Percentiles rank a stretch among this genome's conserved stretches.
phyloP scores from a whole-genome alignment of 805 yeast genomes.

The Blastobotrys americana region DNA sequence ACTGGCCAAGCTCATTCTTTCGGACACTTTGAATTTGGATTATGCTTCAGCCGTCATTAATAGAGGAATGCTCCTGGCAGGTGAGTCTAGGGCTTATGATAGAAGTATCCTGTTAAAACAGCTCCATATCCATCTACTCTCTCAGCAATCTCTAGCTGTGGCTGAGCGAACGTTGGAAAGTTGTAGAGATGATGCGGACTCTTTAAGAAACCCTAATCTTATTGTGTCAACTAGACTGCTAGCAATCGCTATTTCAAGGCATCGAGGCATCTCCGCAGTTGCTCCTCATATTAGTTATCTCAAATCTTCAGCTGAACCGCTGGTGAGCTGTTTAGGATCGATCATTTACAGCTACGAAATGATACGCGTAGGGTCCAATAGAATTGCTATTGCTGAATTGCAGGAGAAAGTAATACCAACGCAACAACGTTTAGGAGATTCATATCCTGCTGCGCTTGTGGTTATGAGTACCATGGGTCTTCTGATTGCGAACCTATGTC shows the following conservation, averaged over 20 bases:
- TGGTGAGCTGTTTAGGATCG: not conserved
- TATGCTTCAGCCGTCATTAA: conserved; percentile 9
- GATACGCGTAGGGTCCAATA: conserved; percentile 4
- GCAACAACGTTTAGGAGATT: conserved; percentile 3
- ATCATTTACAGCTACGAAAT: conserved; percentile 1
- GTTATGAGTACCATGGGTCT: not conserved
- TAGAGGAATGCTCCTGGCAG: conserved; percentile 8
- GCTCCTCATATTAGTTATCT: conserved; percentile 8
- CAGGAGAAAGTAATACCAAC: not conserved
- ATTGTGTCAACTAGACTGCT: not conserved
- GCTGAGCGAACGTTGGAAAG: conserved; percentile 1
- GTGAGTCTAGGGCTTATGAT: not conserved
- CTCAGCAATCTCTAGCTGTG: not conserved
- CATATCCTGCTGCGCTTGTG: conserved; percentile 1
- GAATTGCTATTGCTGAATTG: not conserved
- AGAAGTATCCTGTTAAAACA: not conserved
- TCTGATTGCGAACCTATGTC: not conserved
- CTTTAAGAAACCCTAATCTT: conserved; percentile 1
- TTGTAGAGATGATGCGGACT: conserved; percentile 1
- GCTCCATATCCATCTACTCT: conserved; percentile 5
- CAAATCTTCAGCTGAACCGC: not conserved
- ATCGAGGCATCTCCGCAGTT: conserved; percentile 3
- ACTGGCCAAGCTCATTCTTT: conserved; percentile 8
- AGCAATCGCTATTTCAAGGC: conserved; percentile 5
- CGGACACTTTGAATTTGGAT: not conserved